phyloP scores from a whole-genome alignment of 2,329 filamentous ascomycete genomes.

The Epichloe baconii region DNA sequence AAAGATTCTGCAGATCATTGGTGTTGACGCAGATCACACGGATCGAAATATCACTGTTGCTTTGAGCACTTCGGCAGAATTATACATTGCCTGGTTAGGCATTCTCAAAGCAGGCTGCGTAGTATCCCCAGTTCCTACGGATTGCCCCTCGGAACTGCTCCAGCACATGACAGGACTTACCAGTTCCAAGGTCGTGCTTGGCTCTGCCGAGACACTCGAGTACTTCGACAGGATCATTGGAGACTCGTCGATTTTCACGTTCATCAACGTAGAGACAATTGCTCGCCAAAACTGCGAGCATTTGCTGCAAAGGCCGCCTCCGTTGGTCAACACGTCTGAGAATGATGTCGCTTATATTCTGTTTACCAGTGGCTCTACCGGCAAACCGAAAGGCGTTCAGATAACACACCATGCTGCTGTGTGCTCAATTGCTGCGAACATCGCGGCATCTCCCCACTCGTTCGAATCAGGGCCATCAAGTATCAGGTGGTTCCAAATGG shows the following conservation, averaged over 20 bases:
- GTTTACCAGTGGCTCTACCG: conserved; percentile 1
- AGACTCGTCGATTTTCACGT: neutral
- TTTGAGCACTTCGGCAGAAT: neutral
- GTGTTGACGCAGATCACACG: neutral
- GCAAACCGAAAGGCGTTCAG: conserved; percentile 2
- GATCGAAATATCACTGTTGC: neutral
- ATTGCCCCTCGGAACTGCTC: neutral
- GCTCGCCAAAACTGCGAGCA: neutral
- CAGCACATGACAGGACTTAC: neutral
- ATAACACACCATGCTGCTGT: neutral
- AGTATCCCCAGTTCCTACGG: neutral
- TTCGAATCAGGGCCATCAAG: neutral
- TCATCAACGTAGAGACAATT: neutral
- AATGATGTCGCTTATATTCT: neutral
- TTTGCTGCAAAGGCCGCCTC: neutral
- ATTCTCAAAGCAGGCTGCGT: neutral
- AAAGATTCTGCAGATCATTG: neutral
- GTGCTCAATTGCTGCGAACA: neutral
- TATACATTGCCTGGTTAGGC: neutral
- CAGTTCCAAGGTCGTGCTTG: neutral
- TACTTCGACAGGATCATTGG: neutral
- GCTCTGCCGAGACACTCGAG: neutral
- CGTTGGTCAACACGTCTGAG: neutral
- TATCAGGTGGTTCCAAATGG: conserved; percentile 25
- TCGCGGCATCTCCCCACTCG: neutral